Evolutionary conservation across 331 rosid species (phyloP).

Genomic region (Malus hybrid): DNA sequence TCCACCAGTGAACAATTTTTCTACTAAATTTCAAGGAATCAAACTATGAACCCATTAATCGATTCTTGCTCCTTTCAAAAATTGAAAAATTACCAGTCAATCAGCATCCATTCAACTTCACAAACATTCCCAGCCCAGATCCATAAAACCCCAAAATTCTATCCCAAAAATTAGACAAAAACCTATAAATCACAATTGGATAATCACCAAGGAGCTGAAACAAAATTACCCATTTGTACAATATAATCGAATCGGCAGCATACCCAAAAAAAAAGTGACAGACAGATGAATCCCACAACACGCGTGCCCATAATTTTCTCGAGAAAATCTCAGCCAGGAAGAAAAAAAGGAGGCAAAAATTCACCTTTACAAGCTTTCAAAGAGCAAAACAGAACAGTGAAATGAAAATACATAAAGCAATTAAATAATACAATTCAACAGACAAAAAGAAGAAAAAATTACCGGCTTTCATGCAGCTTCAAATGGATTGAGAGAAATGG

Average conservation of each 20-base stretch:
- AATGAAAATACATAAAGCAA: neutral
- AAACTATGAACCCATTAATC: neutral
- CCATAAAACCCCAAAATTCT: constrained; percentile 21
- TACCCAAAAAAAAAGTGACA: neutral
- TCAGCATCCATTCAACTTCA: neutral
- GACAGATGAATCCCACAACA: neutral
- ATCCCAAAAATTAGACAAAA: neutral
- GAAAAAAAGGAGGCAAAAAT: neutral
- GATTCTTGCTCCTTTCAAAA: neutral
- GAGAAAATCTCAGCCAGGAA: neutral
- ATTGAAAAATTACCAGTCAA: neutral
- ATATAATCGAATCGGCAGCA: constrained; percentile 1
- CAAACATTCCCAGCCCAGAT: constrained; percentile 34
- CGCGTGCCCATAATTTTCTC: neutral
- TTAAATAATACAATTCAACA: neutral
- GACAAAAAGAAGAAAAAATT: constrained; percentile 4
- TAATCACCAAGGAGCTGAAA: neutral
- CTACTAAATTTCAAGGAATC: constrained; percentile 3
- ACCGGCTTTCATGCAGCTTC: constrained; percentile 43
- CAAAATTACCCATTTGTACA: constrained; percentile 8
- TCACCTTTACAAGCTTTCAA: neutral
- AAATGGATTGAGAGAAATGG: constrained; percentile 26
- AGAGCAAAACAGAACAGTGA: constrained; percentile 1
- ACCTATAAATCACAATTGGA: neutral
- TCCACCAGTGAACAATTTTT: neutral